Evolutionary conservation across 768 basidiomycete species (phyloP).

Genomic region (Kwoniella heveanensis): DNA sequence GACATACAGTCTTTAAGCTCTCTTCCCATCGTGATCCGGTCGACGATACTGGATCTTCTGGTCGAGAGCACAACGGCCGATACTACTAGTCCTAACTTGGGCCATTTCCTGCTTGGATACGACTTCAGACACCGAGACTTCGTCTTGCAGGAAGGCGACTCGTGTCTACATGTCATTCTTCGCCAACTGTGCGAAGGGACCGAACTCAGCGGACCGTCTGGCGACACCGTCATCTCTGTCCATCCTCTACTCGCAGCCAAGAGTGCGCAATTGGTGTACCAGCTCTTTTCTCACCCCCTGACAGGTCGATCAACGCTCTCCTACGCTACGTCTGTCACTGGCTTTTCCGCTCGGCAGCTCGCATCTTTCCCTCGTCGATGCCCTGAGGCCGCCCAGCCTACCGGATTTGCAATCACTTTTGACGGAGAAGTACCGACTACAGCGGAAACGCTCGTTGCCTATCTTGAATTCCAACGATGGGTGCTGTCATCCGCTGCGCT

Average conservation of each 20-base stretch:
- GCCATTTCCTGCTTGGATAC: slow-evolving; percentile 80
- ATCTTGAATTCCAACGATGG: slow-evolving; percentile 78
- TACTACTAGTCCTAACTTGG: slow-evolving; percentile 74
- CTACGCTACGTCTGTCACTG: slow-evolving; percentile 81
- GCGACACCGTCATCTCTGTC: slow-evolving; percentile 43
- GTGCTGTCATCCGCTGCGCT: slow-evolving; percentile 83
- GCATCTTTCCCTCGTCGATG: slow-evolving; percentile 53
- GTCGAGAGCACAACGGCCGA: slow-evolving; percentile 71
- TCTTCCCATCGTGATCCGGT: slow-evolving; percentile 67
- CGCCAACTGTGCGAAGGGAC: slow-evolving; percentile 74
- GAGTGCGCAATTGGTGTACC: slow-evolving; percentile 77
- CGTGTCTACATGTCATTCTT: slow-evolving; percentile 78
- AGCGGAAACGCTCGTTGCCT: slow-evolving; percentile 65
- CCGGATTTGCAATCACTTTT: slow-evolving; percentile 17
- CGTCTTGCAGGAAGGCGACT: slow-evolving; percentile 59
- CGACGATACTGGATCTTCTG: slow-evolving; percentile 78
- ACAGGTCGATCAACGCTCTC: slow-evolving; percentile 80
- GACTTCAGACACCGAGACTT: slow-evolving; percentile 63
- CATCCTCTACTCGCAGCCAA: slow-evolving; percentile 81
- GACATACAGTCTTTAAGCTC: slow-evolving; percentile 18
- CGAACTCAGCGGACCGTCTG: slow-evolving; percentile 60
- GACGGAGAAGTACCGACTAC: slow-evolving; percentile 34
- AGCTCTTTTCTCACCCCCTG: slow-evolving; percentile 81
- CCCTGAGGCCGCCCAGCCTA: slow-evolving; percentile 19
- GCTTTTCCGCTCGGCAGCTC: slow-evolving; percentile 87